Conservation (phyloP, 768 basidiomycete species). For the Tulasnella sp. region DNA sequence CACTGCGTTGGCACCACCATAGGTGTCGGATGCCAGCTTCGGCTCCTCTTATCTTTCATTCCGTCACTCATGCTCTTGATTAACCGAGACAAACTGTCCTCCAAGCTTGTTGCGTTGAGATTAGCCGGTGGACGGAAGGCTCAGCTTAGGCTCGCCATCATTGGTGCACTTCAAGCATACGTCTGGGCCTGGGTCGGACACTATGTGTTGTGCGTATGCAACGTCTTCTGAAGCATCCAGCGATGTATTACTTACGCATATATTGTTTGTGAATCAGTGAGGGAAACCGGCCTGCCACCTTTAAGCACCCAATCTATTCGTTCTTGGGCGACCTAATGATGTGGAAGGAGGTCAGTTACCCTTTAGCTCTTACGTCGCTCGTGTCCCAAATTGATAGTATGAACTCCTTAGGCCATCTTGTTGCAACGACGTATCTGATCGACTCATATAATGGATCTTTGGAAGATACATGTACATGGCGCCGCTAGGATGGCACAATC, state of each 20-base stretch:
- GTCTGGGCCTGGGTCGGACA: conserved; percentile 9
- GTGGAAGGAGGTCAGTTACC: conserved; percentile 7
- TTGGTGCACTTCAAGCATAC: not conserved
- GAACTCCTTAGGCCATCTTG: too few relatives aligned
- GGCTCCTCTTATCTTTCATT: conserved; percentile 3
- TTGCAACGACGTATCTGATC: too few relatives aligned
- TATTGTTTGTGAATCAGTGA: not conserved
- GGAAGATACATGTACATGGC: too few relatives aligned
- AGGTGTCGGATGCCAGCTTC: not conserved
- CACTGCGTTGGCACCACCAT: conserved; percentile 1
- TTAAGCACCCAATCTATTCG: conserved; percentile 11
- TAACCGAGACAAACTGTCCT: not conserved
- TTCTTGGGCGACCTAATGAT: not conserved
- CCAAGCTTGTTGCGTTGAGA: not conserved
- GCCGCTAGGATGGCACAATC: too few relatives aligned
- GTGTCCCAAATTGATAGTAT: too few relatives aligned
- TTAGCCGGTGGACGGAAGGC: not conserved
- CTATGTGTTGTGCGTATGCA: not conserved
- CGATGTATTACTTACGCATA: not conserved
- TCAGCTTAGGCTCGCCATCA: not conserved
- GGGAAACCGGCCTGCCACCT: conserved; percentile 5
- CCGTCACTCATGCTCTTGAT: not conserved
- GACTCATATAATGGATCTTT: too few relatives aligned
- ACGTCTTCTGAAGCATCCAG: not conserved
- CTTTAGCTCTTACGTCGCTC: too few relatives aligned